Evolutionary conservation across 31 red algal genomes (phyloP).

Genomic region (Odonthalia washingtoniensis): DNA sequence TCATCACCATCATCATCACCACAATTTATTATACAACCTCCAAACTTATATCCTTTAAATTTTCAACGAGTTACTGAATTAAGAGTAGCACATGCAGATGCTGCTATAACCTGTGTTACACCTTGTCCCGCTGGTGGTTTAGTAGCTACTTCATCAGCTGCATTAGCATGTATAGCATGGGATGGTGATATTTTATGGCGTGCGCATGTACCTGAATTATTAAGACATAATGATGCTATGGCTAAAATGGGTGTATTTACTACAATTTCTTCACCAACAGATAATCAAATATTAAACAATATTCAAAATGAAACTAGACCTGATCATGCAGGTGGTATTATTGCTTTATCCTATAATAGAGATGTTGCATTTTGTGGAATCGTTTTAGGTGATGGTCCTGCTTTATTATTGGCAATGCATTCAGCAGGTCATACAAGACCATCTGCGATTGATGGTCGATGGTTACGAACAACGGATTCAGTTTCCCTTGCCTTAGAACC

Average conservation of each 20-base stretch:
- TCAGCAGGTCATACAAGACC: constrained; percentile 52
- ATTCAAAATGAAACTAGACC: constrained; percentile 29
- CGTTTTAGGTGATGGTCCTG: constrained; percentile 63
- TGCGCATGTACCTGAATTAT: constrained; percentile 70
- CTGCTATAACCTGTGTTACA: constrained; percentile 47
- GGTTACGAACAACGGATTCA: constrained; percentile 61
- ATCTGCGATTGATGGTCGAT: constrained; percentile 66
- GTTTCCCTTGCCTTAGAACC: constrained; percentile 81
- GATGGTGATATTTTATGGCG: constrained; percentile 78
- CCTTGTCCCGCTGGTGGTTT: constrained; percentile 72
- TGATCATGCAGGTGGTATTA: constrained; percentile 62
- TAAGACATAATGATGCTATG: constrained; percentile 58
- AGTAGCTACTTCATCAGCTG: constrained; percentile 60
- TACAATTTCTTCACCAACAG: not conserved
- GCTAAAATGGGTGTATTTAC: constrained; percentile 61
- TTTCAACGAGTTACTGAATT: constrained; percentile 43
- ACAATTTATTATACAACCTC: constrained; percentile 32
- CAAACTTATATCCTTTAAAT: constrained; percentile 37
- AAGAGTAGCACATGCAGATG: constrained; percentile 50
- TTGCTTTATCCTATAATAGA: constrained; percentile 52
- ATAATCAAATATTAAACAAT: constrained; percentile 12
- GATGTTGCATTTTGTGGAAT: constrained; percentile 60
- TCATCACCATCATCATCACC: constrained; percentile 8
- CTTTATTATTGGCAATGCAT: constrained; percentile 71
- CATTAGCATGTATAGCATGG: constrained; percentile 76